Percentiles rank a stretch among this genome's conserved stretches.
phyloP scores from a whole-genome alignment of 225 moss, liverwort and hornwort genomes.

The Sphagnum contortum region DNA sequence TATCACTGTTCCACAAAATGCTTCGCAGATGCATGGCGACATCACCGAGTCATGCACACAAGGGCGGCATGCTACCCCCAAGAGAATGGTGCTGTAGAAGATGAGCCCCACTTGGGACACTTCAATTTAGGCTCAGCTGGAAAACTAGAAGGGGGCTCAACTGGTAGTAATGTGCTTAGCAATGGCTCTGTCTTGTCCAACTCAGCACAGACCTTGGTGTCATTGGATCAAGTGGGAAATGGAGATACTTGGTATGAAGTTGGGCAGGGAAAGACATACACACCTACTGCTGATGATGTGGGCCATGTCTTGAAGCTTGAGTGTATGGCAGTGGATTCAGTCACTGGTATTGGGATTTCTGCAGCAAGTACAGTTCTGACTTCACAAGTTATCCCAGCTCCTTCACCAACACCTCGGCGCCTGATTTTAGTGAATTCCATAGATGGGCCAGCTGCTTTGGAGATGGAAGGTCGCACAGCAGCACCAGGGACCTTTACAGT shows the following conservation, averaged over 20 bases:
- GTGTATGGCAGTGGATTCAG: slow-evolving; percentile 80
- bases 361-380: slow-evolving; percentile 76
- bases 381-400: slow-evolving; percentile 88
- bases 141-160: slow-evolving; percentile 18
- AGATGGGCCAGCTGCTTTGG: slow-evolving; percentile 52
- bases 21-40: slow-evolving; percentile 51
- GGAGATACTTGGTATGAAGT: slow-evolving; percentile 96
- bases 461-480: slow-evolving; percentile 59
- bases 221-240: slow-evolving; percentile 11
- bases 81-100: slow-evolving; percentile 49
- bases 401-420: slow-evolving; percentile 90
- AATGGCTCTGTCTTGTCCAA: slow-evolving; percentile 41
- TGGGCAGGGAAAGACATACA: slow-evolving; percentile 86
- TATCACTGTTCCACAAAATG: slow-evolving; percentile 51
- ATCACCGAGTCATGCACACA: slow-evolving; percentile 45
- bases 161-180: slow-evolving; percentile 9
- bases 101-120: slow-evolving; percentile 8
- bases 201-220: slow-evolving; percentile 58
- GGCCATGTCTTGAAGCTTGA: slow-evolving; percentile 97
- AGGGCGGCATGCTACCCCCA: slow-evolving; percentile 33
- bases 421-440: slow-evolving; percentile 59
- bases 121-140: too few relatives aligned
- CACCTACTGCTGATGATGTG: slow-evolving; percentile 86
- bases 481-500: slow-evolving; percentile 91
- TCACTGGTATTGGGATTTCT: slow-evolving; percentile 59